These are phyloP conservation scores for Volvariella volvacea DNA, from an alignment of 1,284 basidiomycete genomes.

Conservation along the genomic window DNA sequence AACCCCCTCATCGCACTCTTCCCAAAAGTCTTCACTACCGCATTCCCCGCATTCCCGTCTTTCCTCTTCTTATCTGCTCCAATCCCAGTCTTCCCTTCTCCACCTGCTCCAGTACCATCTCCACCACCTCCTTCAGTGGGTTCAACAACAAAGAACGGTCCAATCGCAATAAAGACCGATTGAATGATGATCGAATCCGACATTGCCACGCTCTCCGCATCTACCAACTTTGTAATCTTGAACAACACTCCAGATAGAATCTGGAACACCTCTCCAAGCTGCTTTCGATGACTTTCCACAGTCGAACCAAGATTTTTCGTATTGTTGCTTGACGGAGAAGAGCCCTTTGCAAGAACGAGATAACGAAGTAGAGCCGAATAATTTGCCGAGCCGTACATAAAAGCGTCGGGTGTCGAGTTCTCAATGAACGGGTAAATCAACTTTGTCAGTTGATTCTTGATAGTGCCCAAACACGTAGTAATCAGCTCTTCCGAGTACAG, in stretches of 20 bases:
- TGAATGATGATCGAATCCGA: conserved; percentile 86
- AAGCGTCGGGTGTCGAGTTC: conserved; percentile 42
- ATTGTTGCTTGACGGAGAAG: not conserved
- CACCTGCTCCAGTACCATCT: conserved; percentile 25
- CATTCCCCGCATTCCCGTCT: conserved; percentile 35
- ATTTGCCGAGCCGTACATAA: conserved; percentile 19
- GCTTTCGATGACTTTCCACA: conserved; percentile 40
- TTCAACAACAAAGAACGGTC: conserved; percentile 87
- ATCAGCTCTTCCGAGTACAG: conserved; percentile 92
- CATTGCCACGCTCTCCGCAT: conserved; percentile 67
- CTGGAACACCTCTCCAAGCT: conserved; percentile 62
- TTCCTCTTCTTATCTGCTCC: conserved; percentile 35
- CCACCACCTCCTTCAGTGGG: conserved; percentile 23
- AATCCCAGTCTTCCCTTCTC: conserved; percentile 28
- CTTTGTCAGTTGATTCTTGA: conserved; percentile 77
- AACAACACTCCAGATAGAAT: conserved; percentile 61
- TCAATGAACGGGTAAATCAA: conserved; percentile 88
- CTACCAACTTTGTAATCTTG: conserved; percentile 61
- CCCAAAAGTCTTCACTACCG: conserved; percentile 56
- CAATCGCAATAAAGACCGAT: conserved; percentile 86
- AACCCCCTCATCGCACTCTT: conserved; percentile 76
- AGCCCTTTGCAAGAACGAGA: conserved; percentile 27
- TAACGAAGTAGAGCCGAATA: conserved; percentile 48
- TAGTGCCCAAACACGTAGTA: conserved; percentile 63
- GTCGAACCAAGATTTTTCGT: conserved; percentile 25